A percentile compares a stretch with the other conserved stretches of the same genome.
phyloP scores from a whole-genome alignment of 148 eudicot species.

The Limonium bicolor region DNA sequence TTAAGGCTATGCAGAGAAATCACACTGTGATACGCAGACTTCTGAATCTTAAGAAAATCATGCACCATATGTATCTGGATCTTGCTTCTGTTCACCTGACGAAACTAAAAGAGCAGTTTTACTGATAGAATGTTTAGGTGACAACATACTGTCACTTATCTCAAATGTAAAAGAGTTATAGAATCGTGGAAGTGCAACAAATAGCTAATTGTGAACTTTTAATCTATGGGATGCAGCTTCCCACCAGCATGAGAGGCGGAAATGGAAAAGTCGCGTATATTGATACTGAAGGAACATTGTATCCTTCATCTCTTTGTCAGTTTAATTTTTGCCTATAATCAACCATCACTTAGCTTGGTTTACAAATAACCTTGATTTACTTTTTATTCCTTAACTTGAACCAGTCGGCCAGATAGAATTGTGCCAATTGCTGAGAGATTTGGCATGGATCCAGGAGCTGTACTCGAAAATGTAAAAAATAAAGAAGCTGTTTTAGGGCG shows the following conservation, averaged over 20 bases:
- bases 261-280: constrained; percentile 97
- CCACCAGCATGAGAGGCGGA: constrained; percentile 78
- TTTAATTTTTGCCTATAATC: constrained; percentile 1
- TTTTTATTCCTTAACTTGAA: no score
- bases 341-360: neutral
- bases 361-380: constrained; percentile 22
- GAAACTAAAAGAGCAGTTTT: no score
- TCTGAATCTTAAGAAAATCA: no score
- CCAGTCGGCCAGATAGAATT: constrained; percentile 88
- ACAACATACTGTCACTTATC: no score
- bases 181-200: neutral
- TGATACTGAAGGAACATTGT: constrained; percentile 99
- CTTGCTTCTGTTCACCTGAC: no score
- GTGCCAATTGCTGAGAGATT: constrained; percentile 96
- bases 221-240: constrained; percentile 39
- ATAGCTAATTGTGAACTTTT: neutral
- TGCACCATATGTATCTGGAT: no score
- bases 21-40: no score
- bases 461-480: constrained; percentile 70
- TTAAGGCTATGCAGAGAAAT: no score
- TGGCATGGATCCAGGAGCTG: constrained; percentile 98
- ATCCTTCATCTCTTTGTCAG: constrained; percentile 25
- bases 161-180: no score
- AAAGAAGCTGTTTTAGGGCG: no score
- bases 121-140: no score